Evolutionary conservation across 176 grass and related monocot species (phyloP).

Genomic region (Panicum miliaceum): DNA sequence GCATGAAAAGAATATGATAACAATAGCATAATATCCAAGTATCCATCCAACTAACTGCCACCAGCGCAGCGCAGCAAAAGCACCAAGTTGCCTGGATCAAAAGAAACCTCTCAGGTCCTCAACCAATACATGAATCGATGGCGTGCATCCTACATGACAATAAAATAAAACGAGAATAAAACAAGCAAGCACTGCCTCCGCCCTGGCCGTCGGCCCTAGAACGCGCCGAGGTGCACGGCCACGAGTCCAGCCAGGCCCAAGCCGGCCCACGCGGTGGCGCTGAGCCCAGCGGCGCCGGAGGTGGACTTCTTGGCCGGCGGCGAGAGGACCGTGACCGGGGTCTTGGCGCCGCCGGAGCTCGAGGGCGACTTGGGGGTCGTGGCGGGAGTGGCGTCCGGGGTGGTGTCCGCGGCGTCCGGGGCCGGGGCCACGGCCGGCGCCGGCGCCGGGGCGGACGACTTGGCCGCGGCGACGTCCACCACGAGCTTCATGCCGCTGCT

Average conservation of each 20-base stretch:
- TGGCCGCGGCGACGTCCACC: not conserved
- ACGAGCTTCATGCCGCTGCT: too few relatives aligned
- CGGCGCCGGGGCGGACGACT: not conserved
- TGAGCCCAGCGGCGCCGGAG: constrained; percentile 38
- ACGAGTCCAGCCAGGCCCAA: constrained; percentile 46
- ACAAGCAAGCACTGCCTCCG: constrained; percentile 79
- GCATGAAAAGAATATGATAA: constrained; percentile 6
- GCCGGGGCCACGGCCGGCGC: constrained; percentile 27
- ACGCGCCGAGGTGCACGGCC: constrained; percentile 37
- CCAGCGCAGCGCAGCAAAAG: constrained; percentile 35
- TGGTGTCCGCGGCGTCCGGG: constrained; percentile 23
- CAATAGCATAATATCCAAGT: not conserved
- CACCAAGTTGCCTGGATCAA: not conserved
- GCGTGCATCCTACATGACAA: constrained; percentile 36
- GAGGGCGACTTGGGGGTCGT: constrained; percentile 42
- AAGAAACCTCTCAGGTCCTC: constrained; percentile 37
- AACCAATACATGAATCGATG: constrained; percentile 33
- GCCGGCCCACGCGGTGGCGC: constrained; percentile 34
- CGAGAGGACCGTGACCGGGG: constrained; percentile 22
- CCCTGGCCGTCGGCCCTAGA: constrained; percentile 64
- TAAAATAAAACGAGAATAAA: not conserved
- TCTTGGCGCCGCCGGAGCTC: constrained; percentile 31
- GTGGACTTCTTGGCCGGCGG: constrained; percentile 25
- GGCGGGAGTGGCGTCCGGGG: constrained; percentile 23
- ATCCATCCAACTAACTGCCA: constrained; percentile 17